Evolutionary conservation across 1,284 basidiomycete genomes (phyloP).

Genomic region (Phellopilus nigrolimitatus): DNA sequence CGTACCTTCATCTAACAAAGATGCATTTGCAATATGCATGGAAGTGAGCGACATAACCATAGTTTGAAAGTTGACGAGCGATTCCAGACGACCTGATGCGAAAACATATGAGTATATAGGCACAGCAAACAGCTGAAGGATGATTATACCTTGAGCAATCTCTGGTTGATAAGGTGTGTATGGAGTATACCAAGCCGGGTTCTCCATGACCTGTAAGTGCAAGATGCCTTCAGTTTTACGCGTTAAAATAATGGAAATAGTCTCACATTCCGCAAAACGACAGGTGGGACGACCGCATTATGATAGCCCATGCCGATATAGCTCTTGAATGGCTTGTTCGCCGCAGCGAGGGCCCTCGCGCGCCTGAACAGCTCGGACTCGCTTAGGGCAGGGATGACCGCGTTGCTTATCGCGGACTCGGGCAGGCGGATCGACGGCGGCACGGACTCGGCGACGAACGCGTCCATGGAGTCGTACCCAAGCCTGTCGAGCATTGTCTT

Average conservation of each 20-base stretch:
- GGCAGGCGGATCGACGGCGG: slow-evolving; percentile 76
- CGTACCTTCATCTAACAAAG: slow-evolving; percentile 87
- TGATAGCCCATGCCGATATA: slow-evolving; percentile 99
- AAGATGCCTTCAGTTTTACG: slow-evolving; percentile 1
- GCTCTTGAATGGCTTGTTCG: slow-evolving; percentile 84
- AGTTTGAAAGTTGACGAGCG: slow-evolving; percentile 95
- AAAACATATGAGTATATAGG: slow-evolving; percentile 7
- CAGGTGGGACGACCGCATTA: slow-evolving; percentile 88
- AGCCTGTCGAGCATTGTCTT: slow-evolving; percentile 74
- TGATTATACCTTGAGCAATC: slow-evolving; percentile 76
- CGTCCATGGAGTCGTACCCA: slow-evolving; percentile 83
- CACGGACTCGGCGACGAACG: slow-evolving; percentile 78
- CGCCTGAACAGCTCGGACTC: slow-evolving; percentile 82
- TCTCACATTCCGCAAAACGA: slow-evolving; percentile 86
- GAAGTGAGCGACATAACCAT: slow-evolving; percentile 94
- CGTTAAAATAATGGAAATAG: slow-evolving; percentile 16
- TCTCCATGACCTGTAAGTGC: slow-evolving; percentile 76
- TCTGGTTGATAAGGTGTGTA: slow-evolving; percentile 96
- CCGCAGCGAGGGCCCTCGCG: slow-evolving; percentile 70
- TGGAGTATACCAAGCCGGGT: slow-evolving; percentile 97
- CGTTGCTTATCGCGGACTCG: slow-evolving; percentile 55
- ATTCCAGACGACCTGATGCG: slow-evolving; percentile 81
- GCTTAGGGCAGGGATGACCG: slow-evolving; percentile 70
- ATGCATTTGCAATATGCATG: slow-evolving; percentile 94
- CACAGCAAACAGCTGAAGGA: neutral